Evolutionary conservation across 1,139 yeast species (phyloP), one percentile per base, ranked within the genome.

Genomic region (Spathaspora sp.): DNA sequence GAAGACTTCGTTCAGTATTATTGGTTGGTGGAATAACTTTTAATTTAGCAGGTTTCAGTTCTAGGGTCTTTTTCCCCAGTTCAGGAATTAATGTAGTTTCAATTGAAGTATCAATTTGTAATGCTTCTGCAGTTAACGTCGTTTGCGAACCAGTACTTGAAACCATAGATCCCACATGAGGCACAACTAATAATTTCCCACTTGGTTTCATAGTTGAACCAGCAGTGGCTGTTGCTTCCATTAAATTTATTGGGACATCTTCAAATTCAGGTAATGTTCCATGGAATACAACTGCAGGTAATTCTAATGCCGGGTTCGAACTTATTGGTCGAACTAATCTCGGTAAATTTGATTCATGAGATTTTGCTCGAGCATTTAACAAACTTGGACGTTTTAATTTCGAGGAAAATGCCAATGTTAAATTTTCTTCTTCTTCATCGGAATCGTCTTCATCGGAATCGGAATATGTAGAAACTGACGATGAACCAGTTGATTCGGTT

Each of bases 371-470:
- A 37, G 66, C 64, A 36, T 60, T 52, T n/a, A 74, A 56, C 46
- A 70, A 70, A 11, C 67, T 68, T 2, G 79, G 77, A 25, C 72
- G 73, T 1, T 64, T 61, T 7, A 74, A 65, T 50, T 74, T 72
- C 2, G 78, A 71, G 2, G 78, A 68, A 51, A 81, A 76, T 10
- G 80, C 81, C 31, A 81, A 65, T 0, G 84, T 80, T 50, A 81
- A 61, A 54, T 81, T 78, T 43, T 68, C 78, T 13, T 54, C 54
- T 20, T 51, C 55, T 9, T 63, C 72, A 38, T 58, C 62, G 8
- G 62, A 69, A 26, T 60, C 65, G 18, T 60, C 66, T 39, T 63
- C 63, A 11, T 56, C 64, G 4, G 51, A 49, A 25, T 47, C 43
- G 15, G 38, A 43, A 6, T 55, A 46, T 2, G 57, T 53, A 39